Conservation (phyloP, 768 basidiomycete species). For the Suillus alpinus region DNA sequence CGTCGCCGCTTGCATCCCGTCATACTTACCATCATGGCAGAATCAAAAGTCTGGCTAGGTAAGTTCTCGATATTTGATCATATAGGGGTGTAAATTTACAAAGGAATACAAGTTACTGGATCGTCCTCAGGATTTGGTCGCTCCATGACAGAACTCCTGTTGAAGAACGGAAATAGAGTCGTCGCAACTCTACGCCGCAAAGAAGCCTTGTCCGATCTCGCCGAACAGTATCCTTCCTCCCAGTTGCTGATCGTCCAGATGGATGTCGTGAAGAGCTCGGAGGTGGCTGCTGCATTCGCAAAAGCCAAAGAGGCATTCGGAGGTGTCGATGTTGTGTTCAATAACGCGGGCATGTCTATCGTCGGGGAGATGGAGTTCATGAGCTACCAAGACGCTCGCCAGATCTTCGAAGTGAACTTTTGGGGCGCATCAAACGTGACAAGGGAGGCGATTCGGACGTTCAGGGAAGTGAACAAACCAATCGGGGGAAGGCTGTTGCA, state of each 20-base stretch:
- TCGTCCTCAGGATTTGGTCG: conserved; percentile 36
- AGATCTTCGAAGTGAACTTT: conserved; percentile 38
- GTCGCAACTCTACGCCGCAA: conserved; percentile 41
- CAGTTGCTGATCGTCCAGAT: conserved; percentile 24
- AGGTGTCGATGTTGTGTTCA: conserved; percentile 36
- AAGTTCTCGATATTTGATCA: neutral
- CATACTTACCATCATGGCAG: conserved; percentile 6
- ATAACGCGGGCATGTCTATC: conserved; percentile 32
- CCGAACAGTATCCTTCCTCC: conserved; percentile 9
- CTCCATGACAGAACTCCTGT: conserved; percentile 24
- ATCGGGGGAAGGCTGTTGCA: conserved; percentile 37
- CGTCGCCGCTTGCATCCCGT: neutral
- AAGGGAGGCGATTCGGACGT: conserved; percentile 29
- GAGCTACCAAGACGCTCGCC: conserved; percentile 28
- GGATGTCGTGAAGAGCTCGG: conserved; percentile 29
- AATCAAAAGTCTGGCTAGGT: conserved; percentile 19
- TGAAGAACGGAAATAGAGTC: conserved; percentile 32
- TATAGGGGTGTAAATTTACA: neutral
- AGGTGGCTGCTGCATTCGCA: conserved; percentile 28
- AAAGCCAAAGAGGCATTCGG: conserved; percentile 31
- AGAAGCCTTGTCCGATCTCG: conserved; percentile 13
- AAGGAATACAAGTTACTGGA: conserved; percentile 30
- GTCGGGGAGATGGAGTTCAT: conserved; percentile 34
- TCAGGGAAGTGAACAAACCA: conserved; percentile 37
- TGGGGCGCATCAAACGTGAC: conserved; percentile 31